Evolutionary conservation across 2,329 filamentous ascomycete genomes (phyloP), one percentile per base, ranked within the genome.

Genomic region (Lachnellula cervina): DNA sequence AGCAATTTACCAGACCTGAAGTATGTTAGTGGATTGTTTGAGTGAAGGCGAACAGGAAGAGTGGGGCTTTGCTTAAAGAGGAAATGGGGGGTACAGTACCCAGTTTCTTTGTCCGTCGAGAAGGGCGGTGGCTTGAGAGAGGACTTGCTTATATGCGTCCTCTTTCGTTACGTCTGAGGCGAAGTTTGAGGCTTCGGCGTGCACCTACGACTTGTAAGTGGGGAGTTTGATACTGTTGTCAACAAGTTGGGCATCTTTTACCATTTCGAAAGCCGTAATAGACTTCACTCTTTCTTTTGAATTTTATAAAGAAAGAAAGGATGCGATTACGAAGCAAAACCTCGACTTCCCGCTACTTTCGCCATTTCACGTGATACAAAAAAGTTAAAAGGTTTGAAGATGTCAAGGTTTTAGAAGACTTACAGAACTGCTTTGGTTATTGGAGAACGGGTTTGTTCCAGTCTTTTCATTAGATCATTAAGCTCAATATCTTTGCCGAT

Each of bases 101-200:
- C 89, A 93, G 67, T 93, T 92, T 50, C 84, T 79, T 69, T 93
- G 89, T 6, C 79, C 88, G 23, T 84, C 79, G 62, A 90, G 84
- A 1, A 94, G 75, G 1, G 83, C 83, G 59, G 81, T 78, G 0
- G 87, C 84, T 68, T 91, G 86, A 51, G 86, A 76, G 13, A 91
- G 73, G 1, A 93, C 83, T 65, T 92, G 88, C 60, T 81, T 78
- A 62, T 92, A 92, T 23, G 86, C 88, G 59, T 89, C 82, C 56
- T 82, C 76, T 71, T 92, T 93, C 52, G 78, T 82, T 58, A 90
- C 71, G 61, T 82, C 83, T 14, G 78, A 68, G 49, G 76, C 78
- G 71, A 93, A 93, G 65, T 83, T 89, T 51, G 88, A 89, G 3
- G 88, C 83, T 68, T 93, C 88, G 51, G 89, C 89, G 73, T 93